Percentiles rank a stretch among this genome's conserved stretches.
Evolutionary conservation across 768 basidiomycete species (phyloP).

Genomic region (Lactarius evosmus): DNA sequence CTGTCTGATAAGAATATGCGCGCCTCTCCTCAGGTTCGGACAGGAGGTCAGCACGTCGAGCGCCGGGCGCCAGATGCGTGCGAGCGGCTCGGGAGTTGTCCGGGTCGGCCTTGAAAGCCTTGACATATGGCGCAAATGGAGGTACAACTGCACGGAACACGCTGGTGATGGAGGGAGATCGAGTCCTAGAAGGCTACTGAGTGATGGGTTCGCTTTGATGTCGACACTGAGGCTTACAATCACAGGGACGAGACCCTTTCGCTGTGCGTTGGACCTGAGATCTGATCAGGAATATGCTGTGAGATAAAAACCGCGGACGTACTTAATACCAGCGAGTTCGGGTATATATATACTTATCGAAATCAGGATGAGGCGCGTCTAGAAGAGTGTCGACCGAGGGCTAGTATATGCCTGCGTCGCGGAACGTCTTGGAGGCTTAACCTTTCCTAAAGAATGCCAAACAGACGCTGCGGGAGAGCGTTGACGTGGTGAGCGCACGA

Average conservation of each 20-base stretch:
- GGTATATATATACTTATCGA: too few species aligned
- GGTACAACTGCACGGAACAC: constrained; percentile 47
- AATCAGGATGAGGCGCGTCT: constrained; percentile 81
- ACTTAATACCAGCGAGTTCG: too few species aligned
- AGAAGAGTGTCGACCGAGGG: too few species aligned
- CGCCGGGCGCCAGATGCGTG: constrained; percentile 70
- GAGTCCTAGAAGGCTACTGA: constrained; percentile 51
- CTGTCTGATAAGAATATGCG: constrained; percentile 76
- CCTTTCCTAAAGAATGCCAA: constrained; percentile 83
- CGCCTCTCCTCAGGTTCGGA: constrained; percentile 76
- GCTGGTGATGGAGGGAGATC: constrained; percentile 69
- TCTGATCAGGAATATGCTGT: constrained; percentile 11
- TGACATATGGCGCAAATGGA: constrained; percentile 52
- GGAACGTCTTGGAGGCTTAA: constrained; percentile 88
- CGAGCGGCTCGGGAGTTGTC: too few species aligned
- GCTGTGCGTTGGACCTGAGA: constrained; percentile 46
- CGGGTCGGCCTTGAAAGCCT: constrained; percentile 68
- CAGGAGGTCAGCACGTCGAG: constrained; percentile 79
- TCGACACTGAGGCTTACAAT: constrained; percentile 51
- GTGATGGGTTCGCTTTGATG: constrained; percentile 35
- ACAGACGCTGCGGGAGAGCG: too few species aligned
- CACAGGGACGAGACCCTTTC: constrained; percentile 67
- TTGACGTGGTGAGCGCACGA: constrained; percentile 37
- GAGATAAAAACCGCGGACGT: constrained; percentile 34
- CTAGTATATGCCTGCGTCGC: constrained; percentile 86